phyloP scores from a whole-genome alignment of 2,329 filamentous ascomycete species.

The Hymenoscyphus infarciens region DNA sequence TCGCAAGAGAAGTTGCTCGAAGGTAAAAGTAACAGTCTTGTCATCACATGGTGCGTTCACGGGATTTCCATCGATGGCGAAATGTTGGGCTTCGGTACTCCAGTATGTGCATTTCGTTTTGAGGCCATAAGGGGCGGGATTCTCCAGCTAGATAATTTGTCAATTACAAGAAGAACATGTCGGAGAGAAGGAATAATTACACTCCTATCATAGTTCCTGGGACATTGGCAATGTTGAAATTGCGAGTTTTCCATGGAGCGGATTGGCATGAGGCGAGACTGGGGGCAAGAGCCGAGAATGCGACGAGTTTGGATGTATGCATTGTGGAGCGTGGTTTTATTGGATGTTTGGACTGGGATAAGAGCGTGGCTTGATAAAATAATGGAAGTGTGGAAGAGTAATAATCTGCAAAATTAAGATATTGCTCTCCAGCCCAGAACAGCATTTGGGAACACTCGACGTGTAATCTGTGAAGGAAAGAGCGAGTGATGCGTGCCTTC shows the following conservation, averaged over 20 bases:
- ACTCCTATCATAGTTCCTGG: not conserved
- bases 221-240: not conserved
- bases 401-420: not conserved
- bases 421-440: not conserved
- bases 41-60: not conserved
- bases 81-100: not conserved
- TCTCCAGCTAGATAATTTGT: not conserved
- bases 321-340: not conserved
- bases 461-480: not conserved
- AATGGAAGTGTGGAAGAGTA: not conserved
- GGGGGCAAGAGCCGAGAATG: not conserved
- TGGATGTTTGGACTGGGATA: not conserved
- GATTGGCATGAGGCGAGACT: not conserved
- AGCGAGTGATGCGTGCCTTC: not conserved
- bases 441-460: not conserved
- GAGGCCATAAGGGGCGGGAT: slow-evolving; percentile 7
- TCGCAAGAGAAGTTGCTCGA: not conserved
- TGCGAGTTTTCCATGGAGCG: slow-evolving; percentile 1
- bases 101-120: slow-evolving; percentile 4
- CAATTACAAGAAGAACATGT: not conserved
- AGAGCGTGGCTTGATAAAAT: not conserved
- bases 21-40: not conserved
- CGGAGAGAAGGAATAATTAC: not conserved
- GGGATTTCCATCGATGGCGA: not conserved
- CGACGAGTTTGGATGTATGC: not conserved